phyloP scores from a whole-genome alignment of 139 green algal genomes.

The Chlorella sp. region DNA sequence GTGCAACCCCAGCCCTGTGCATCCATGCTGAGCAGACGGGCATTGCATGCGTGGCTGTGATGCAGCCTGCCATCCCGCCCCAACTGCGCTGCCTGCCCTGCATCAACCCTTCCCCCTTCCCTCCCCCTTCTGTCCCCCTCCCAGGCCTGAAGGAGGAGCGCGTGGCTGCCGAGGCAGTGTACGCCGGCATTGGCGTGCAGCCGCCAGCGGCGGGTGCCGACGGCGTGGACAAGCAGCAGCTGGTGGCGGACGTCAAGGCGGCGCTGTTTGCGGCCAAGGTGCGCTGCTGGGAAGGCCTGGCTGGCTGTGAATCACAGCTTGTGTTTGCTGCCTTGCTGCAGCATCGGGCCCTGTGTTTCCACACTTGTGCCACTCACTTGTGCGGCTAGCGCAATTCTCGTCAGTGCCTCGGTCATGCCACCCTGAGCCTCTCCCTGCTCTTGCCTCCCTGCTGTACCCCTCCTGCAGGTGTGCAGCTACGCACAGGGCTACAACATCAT shows the following conservation, averaged over 20 bases:
- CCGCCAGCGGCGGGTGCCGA: slow-evolving; percentile 22
- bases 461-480: slow-evolving; percentile 84
- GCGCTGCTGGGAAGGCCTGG: too few relatives aligned
- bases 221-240: slow-evolving; percentile 88
- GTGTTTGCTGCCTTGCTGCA: too few relatives aligned
- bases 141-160: slow-evolving; percentile 91
- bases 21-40: not conserved
- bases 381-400: too few relatives aligned
- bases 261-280: slow-evolving; percentile 94
- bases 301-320: too few relatives aligned
- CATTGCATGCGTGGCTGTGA: not conserved
- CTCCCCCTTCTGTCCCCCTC: not conserved
- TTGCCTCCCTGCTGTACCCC: not conserved
- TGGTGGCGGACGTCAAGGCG: slow-evolving; percentile 88
- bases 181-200: slow-evolving; percentile 49
- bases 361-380: too few relatives aligned
- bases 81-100: not conserved
- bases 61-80: too few relatives aligned
- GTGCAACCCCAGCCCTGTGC: too few relatives aligned
- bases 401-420: not conserved
- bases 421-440: not conserved
- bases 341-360: too few relatives aligned
- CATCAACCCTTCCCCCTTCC: not conserved
- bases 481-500: slow-evolving; percentile 99
- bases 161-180: slow-evolving; percentile 79